Evolutionary conservation across 2,329 filamentous ascomycete genomes (phyloP).

Genomic region (Aspergillus awamori): DNA sequence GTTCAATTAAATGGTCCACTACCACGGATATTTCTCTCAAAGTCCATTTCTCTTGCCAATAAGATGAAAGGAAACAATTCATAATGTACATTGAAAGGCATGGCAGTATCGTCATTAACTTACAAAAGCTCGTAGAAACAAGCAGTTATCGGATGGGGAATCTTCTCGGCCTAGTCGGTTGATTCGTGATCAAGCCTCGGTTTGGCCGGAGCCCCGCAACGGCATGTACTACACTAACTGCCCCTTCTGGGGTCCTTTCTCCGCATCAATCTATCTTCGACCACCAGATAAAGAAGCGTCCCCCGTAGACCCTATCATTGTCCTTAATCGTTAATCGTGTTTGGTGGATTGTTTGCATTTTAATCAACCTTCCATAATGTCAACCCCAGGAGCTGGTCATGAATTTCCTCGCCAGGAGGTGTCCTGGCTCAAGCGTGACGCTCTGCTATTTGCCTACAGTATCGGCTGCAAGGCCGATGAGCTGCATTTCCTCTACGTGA

Average conservation of each 20-base stretch:
- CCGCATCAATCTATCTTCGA: neutral
- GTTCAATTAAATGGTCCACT: neutral
- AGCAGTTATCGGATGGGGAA: too few relatives aligned
- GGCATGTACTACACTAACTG: neutral
- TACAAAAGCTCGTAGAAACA: too few relatives aligned
- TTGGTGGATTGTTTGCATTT: neutral
- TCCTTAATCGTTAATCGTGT: neutral
- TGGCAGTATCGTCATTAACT: too few relatives aligned
- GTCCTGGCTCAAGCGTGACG: conserved; percentile 84
- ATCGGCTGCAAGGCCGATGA: conserved; percentile 85
- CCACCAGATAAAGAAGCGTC: neutral
- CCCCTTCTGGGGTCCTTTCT: neutral
- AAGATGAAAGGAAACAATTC: too few relatives aligned
- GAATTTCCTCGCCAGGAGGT: conserved; percentile 77
- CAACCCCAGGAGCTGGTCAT: conserved; percentile 67
- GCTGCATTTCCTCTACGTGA: conserved; percentile 88
- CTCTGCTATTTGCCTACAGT: conserved; percentile 84
- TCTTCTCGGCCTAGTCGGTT: neutral
- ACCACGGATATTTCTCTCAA: too few relatives aligned
- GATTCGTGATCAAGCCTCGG: conserved; percentile 16
- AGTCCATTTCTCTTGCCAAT: too few relatives aligned
- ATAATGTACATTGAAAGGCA: neutral
- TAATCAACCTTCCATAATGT: conserved; percentile 37
- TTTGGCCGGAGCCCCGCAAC: conserved; percentile 19
- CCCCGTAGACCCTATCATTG: neutral